A percentile compares a stretch with the other conserved stretches of the same genome.
Evolutionary conservation across 2,329 filamentous ascomycete species (phyloP).

Genomic region (Aciculosporium take): DNA sequence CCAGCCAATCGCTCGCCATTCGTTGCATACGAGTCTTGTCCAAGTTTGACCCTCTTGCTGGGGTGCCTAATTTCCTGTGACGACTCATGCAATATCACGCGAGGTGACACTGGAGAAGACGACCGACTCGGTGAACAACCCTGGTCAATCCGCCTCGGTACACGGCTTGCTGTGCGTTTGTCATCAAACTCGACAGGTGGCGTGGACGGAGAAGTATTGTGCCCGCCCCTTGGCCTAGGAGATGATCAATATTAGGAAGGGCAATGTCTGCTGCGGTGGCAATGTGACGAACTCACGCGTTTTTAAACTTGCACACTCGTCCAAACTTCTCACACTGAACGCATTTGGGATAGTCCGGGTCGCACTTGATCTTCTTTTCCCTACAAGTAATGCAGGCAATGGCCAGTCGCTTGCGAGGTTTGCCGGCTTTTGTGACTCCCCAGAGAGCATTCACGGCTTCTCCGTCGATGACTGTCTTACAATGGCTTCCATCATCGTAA

Average conservation of each 20-base stretch:
- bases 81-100: slow-evolving; percentile 20
- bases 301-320: slow-evolving; percentile 69
- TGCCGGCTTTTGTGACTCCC: slow-evolving; percentile 89
- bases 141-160: slow-evolving; percentile 17
- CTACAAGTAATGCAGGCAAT: slow-evolving; percentile 88
- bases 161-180: slow-evolving; percentile 16
- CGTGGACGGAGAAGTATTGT: slow-evolving; percentile 41
- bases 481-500: slow-evolving; percentile 73
- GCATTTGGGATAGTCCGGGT: slow-evolving; percentile 75
- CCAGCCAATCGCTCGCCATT: slow-evolving; percentile 18
- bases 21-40: slow-evolving; percentile 31
- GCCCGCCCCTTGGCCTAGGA: slow-evolving; percentile 40
- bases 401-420: slow-evolving; percentile 78
- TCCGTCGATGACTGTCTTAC: slow-evolving; percentile 71
- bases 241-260: slow-evolving; percentile 3
- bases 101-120: slow-evolving; percentile 34
- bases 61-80: slow-evolving; percentile 23
- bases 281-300: slow-evolving; percentile 55
- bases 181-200: slow-evolving; percentile 37
- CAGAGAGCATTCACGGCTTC: slow-evolving; percentile 80
- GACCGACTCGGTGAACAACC: slow-evolving; percentile 28
- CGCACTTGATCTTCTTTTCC: slow-evolving; percentile 96
- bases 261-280: not conserved
- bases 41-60: slow-evolving; percentile 39
- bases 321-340: slow-evolving; percentile 89